A percentile compares a stretch with the other conserved stretches of the same genome.
These are phyloP conservation scores for Hygrophila difformis DNA, from an alignment of 257 asterid species.

Conservation along the genomic window DNA sequence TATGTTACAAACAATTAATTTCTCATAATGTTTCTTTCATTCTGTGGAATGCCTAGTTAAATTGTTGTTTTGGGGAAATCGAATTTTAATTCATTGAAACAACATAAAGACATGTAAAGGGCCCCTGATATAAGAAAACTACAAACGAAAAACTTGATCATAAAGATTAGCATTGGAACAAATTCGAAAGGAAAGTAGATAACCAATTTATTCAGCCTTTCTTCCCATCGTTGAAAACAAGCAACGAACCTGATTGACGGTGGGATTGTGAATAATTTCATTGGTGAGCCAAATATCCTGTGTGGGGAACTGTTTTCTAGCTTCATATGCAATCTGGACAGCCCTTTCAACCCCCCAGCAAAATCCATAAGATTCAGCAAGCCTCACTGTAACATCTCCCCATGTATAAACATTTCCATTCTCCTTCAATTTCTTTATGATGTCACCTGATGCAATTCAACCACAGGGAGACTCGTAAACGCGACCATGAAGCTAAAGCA, in stretches of 20 bases:
- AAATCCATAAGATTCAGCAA: slow-evolving; percentile 92
- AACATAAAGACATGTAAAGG: too few relatives aligned
- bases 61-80: too few relatives aligned
- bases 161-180: too few relatives aligned
- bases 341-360: slow-evolving; percentile 99
- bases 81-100: too few relatives aligned
- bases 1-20: too few relatives aligned
- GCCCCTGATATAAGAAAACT: too few relatives aligned
- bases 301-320: slow-evolving; percentile 76
- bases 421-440: slow-evolving; percentile 76
- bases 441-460: slow-evolving; percentile 58
- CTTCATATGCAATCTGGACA: slow-evolving; percentile 96
- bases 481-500: background rate
- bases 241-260: slow-evolving; percentile 68
- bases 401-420: slow-evolving; percentile 71
- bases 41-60: too few relatives aligned
- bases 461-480: slow-evolving; percentile 7
- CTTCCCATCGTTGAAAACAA: slow-evolving; percentile 2
- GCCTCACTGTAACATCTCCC: slow-evolving; percentile 87
- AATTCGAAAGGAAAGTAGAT: background rate
- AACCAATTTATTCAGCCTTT: slow-evolving; percentile 1
- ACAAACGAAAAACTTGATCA: too few relatives aligned
- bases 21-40: too few relatives aligned
- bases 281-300: slow-evolving; percentile 91
- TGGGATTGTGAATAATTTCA: slow-evolving; percentile 92